A percentile compares a stretch with the other conserved stretches of the same genome.
These are phyloP conservation scores for Trichosporon faecale DNA, from an alignment of 1,284 basidiomycete genomes.

Conservation along the genomic window DNA sequence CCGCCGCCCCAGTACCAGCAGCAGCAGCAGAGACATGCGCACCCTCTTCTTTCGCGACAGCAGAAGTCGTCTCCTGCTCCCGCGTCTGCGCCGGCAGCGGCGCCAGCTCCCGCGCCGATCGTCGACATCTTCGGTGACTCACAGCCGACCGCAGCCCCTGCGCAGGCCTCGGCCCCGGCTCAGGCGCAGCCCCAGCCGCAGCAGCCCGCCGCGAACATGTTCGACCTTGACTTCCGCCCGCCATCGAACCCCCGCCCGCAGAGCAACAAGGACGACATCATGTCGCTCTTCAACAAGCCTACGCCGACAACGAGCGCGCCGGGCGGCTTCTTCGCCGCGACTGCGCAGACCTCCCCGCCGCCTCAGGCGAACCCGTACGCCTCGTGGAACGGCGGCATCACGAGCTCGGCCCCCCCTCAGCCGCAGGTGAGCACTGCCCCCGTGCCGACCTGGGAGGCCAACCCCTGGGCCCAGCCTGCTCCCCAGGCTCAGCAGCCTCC, in stretches of 20 bases:
- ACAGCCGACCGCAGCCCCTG: conserved; percentile 27
- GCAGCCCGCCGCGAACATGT: conserved; percentile 38
- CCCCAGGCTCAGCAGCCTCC: conserved; percentile 10
- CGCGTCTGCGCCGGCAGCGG: conserved; percentile 17
- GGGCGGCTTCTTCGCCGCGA: conserved; percentile 9
- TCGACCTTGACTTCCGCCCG: conserved; percentile 53
- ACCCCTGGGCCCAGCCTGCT: conserved; percentile 32
- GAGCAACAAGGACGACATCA: conserved; percentile 49
- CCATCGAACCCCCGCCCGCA: conserved; percentile 30
- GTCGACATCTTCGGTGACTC: conserved; percentile 42
- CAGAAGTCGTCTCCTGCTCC: not conserved
- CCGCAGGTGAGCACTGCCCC: conserved; percentile 24
- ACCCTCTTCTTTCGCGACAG: conserved; percentile 45
- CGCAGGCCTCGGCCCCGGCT: conserved; percentile 27
- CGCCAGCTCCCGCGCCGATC: conserved; percentile 32
- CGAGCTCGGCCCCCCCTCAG: conserved; percentile 31
- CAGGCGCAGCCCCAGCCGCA: conserved; percentile 16
- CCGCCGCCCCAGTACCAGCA: not conserved
- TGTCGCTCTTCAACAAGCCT: conserved; percentile 49
- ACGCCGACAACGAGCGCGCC: conserved; percentile 22
- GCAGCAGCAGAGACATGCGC: conserved; percentile 20
- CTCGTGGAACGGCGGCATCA: conserved; percentile 43
- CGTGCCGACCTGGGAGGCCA: conserved; percentile 31
- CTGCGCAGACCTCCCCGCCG: conserved; percentile 15
- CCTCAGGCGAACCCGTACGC: conserved; percentile 32